These are phyloP conservation scores for Vaucheria bursata DNA, from an alignment of 352 stramenopile species.

Conservation along the genomic window DNA sequence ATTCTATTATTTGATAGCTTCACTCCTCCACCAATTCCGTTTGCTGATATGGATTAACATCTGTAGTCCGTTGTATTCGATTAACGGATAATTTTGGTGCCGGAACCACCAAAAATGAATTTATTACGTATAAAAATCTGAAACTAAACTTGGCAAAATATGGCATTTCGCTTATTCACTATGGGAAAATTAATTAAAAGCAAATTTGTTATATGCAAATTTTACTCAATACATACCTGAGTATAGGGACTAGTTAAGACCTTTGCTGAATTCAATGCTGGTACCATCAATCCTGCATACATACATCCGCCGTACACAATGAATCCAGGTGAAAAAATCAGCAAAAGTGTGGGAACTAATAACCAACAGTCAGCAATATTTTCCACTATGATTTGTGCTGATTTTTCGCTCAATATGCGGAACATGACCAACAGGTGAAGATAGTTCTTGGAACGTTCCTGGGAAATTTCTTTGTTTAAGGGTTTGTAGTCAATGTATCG, in stretches of 20 bases:
- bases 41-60: no score
- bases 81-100: no score
- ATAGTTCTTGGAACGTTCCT: not conserved
- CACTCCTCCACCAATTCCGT: no score
- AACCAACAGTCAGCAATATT: conserved; percentile 43
- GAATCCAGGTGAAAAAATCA: conserved; percentile 34
- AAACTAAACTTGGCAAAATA: no score
- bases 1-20: no score
- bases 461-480: no score
- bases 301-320: conserved; percentile 17
- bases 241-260: not conserved
- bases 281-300: conserved; percentile 35
- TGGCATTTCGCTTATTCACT: no score
- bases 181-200: no score
- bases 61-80: no score
- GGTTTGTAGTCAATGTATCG: conserved; percentile 30
- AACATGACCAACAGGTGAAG: conserved; percentile 11
- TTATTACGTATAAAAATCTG: no score
- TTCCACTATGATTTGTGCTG: conserved; percentile 19
- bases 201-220: no score
- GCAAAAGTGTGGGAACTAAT: conserved; percentile 20
- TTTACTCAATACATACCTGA: not conserved
- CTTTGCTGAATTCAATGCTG: conserved; percentile 39
- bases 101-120: no score
- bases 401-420: conserved; percentile 12